Evolutionary conservation across 495 filamentous ascomycete species (phyloP), one percentile per base, ranked within the genome.

Genomic region (Penicillium salamii): DNA sequence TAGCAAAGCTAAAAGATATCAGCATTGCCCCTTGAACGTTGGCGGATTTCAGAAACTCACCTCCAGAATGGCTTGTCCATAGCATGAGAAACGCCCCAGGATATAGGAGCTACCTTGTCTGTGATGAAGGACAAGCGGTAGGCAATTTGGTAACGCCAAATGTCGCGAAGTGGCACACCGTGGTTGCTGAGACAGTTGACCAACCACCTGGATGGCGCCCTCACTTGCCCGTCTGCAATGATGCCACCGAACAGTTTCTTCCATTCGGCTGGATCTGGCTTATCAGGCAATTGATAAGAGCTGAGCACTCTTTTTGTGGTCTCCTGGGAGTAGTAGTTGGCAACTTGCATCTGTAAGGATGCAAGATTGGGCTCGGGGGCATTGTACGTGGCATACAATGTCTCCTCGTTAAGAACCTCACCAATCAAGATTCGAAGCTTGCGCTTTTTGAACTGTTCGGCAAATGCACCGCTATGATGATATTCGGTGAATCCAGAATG

Each of bases 211-310:
- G 59, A 65, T 1, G 65, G 62, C 7, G 58, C 57, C 32, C 59
- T 62, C 24, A 78, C 67, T 54, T 79, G 77, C 29, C 76, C 70
- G 47, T 78, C 73, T 5, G 76, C 69, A 39, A 78, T 74, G 11
- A 78, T 67, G 14, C 50, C 57, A 0, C 76, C 76, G 45, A 75
- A 77, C 2, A 68, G 58, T 5, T 71, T 68, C 24, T 55, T 54
- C 76, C 74, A 80, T 35, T 68, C 67, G 15, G 63, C 53, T 13
- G 57, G 52, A 12, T 58, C 47, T 0, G 42, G 17, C 2, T 62
- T 52, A 0, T 37, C 32, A 1, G 62, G 53, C 3, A 73, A 57
- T 21, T 61, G 60, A 50, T 76, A 75, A 28, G 66, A 49, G n/a
- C 63, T 43, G 17, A 74, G 42, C 1, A 78, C 42, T 1, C 59